These are phyloP conservation scores for Colletotrichum acutatum DNA, from an alignment of 2,329 filamentous ascomycete genomes.

Conservation along the genomic window DNA sequence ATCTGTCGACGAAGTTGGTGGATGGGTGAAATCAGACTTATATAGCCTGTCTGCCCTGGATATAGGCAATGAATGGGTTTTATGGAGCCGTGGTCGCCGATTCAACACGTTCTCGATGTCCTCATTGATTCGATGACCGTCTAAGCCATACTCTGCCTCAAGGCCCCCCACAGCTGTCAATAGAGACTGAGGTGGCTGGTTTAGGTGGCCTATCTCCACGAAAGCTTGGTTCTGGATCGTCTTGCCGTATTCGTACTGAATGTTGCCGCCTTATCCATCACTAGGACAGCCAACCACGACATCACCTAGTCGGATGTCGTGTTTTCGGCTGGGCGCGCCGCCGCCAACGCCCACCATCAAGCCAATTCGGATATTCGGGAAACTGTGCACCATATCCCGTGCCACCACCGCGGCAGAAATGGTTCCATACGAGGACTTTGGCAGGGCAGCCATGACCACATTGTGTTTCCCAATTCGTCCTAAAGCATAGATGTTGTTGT, in stretches of 20 bases:
- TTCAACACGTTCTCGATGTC: background rate
- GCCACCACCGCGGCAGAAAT: slow-evolving; percentile 36
- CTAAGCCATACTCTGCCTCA: background rate
- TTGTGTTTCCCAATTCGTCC: slow-evolving; percentile 48
- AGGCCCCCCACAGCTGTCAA: background rate
- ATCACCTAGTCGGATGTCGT: slow-evolving; percentile 32
- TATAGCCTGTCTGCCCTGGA: slow-evolving; percentile 9
- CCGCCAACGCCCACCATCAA: slow-evolving; percentile 23
- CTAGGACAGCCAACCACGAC: slow-evolving; percentile 22
- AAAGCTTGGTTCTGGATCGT: slow-evolving; percentile 20
- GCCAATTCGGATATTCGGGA: slow-evolving; percentile 13
- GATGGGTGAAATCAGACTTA: background rate
- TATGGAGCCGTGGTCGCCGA: background rate
- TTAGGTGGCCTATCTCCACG: background rate
- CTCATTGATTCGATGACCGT: background rate
- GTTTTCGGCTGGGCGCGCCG: background rate
- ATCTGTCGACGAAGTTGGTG: background rate
- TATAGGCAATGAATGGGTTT: background rate
- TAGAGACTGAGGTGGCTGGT: slow-evolving; percentile 12
- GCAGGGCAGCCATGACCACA: slow-evolving; percentile 46
- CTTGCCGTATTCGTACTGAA: slow-evolving; percentile 36
- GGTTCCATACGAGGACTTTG: slow-evolving; percentile 42
- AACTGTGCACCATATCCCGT: slow-evolving; percentile 20
- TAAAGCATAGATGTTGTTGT: slow-evolving; percentile 41
- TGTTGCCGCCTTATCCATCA: background rate